Conservation (phyloP, 2,329 filamentous ascomycete genomes). For the Fusarium equiseti region DNA sequence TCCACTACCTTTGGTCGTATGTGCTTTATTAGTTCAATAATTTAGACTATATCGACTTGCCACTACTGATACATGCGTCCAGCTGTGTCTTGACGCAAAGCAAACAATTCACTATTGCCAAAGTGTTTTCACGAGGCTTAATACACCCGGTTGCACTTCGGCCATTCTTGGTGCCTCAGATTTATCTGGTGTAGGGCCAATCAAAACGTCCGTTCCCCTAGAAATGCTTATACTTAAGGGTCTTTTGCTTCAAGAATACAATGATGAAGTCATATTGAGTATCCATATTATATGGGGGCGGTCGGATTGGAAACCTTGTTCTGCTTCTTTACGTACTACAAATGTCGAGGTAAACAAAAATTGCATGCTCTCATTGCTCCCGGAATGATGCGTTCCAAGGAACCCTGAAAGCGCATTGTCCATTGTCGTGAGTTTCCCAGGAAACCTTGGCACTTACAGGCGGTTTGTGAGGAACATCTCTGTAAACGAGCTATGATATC, state of each 20-base stretch:
- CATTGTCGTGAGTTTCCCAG: not conserved
- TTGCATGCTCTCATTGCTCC: not conserved
- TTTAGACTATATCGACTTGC: not conserved
- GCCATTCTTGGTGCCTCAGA: not conserved
- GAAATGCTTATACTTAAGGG: not conserved
- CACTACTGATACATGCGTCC: accelerated
- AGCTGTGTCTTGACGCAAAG: not conserved
- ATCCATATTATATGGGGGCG: not conserved
- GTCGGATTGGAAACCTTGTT: not conserved
- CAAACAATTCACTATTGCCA: not conserved
- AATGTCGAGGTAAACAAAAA: too few relatives aligned
- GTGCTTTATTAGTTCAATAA: accelerated
- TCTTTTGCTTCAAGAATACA: not conserved
- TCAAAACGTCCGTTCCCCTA: not conserved
- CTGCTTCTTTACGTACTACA: not conserved
- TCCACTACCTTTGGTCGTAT: constrained; percentile 6
- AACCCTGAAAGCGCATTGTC: not conserved
- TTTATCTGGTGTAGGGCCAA: not conserved
- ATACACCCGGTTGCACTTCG: not conserved
- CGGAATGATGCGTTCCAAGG: not conserved
- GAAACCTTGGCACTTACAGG: not conserved
- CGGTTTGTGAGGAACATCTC: not conserved
- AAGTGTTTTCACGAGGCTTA: not conserved
- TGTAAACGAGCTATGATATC: not conserved
- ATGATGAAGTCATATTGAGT: not conserved